phyloP scores from a whole-genome alignment of 2,329 filamentous ascomycete species.

The Phymatotrichopsis omnivora region DNA sequence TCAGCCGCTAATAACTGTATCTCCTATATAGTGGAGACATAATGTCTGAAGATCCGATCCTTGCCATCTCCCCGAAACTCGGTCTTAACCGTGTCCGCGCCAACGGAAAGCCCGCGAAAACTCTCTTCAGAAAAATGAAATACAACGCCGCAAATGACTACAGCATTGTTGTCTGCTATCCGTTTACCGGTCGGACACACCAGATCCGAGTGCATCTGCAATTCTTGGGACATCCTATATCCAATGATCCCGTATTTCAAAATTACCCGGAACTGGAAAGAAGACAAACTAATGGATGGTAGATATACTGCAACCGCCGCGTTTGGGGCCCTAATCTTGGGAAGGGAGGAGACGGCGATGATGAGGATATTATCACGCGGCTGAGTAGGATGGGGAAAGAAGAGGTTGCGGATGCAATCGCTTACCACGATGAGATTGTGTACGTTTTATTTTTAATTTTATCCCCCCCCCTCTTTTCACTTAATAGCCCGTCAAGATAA shows the following conservation, averaged over 20 bases:
- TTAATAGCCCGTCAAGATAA: background rate
- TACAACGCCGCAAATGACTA: constrained; percentile 85
- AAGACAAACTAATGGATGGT: background rate
- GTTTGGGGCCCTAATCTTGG: constrained; percentile 82
- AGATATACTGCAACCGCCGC: constrained; percentile 83
- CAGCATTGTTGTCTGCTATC: constrained; percentile 87
- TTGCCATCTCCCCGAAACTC: constrained; percentile 89
- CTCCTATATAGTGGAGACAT: constrained; percentile 58
- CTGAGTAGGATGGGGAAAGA: constrained; percentile 88
- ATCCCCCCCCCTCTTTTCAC: background rate
- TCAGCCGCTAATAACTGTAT: background rate
- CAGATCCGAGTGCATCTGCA: constrained; percentile 92
- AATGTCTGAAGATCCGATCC: constrained; percentile 84
- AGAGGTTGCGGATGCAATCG: constrained; percentile 79
- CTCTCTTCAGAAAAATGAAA: constrained; percentile 83
- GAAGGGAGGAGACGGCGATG: constrained; percentile 40
- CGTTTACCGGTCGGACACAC: constrained; percentile 87
- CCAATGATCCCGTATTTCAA: constrained; percentile 61
- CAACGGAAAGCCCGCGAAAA: constrained; percentile 79
- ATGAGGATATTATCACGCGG: constrained; percentile 81
- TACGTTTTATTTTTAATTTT: constrained; percentile 9
- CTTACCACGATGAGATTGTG: constrained; percentile 90
- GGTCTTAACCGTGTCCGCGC: constrained; percentile 90
- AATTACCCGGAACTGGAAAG: background rate
- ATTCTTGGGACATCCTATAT: constrained; percentile 86